A percentile compares a stretch with the other conserved stretches of the same genome.
phyloP scores from a whole-genome alignment of 148 eudicot species.

The Arbutus unedo region DNA sequence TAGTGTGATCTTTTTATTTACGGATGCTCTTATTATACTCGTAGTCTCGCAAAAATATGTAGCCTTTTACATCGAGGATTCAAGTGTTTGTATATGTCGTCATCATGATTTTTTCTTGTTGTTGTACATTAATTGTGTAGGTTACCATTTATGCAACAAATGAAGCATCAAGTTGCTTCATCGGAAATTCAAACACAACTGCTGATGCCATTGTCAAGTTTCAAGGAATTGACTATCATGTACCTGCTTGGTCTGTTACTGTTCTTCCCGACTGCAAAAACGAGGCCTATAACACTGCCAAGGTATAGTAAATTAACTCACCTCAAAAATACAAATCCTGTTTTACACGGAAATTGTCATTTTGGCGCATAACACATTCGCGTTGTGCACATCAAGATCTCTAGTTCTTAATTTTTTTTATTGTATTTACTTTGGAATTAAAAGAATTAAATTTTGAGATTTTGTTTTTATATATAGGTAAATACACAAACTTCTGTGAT shows the following conservation, averaged over 20 bases:
- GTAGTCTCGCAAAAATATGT: too few relatives aligned
- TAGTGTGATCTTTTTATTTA: too few relatives aligned
- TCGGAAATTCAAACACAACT: conserved; percentile 30
- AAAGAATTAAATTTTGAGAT: not conserved
- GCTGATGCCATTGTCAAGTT: conserved; percentile 34
- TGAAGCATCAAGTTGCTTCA: conserved; percentile 29
- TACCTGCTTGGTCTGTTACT: conserved; percentile 76
- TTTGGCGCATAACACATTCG: too few relatives aligned
- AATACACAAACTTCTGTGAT: conserved; percentile 40
- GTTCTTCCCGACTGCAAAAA: conserved; percentile 44
- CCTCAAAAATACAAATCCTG: not conserved
- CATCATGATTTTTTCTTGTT: not conserved
- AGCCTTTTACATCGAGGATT: too few relatives aligned
- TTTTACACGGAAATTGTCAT: too few relatives aligned
- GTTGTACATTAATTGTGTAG: conserved; percentile 16
- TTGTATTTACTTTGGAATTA: not conserved
- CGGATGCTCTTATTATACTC: too few relatives aligned
- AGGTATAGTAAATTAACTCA: conserved; percentile 29
- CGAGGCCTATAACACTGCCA: conserved; percentile 59
- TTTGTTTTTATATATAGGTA: conserved; percentile 10
- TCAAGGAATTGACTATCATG: conserved; percentile 20
- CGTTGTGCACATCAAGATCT: too few relatives aligned
- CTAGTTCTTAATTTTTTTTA: not conserved
- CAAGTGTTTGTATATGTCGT: too few relatives aligned
- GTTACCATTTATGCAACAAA: conserved; percentile 29